Evolutionary conservation across 208 protist species (phyloP).

Genomic region (Crithidia sp.): DNA sequence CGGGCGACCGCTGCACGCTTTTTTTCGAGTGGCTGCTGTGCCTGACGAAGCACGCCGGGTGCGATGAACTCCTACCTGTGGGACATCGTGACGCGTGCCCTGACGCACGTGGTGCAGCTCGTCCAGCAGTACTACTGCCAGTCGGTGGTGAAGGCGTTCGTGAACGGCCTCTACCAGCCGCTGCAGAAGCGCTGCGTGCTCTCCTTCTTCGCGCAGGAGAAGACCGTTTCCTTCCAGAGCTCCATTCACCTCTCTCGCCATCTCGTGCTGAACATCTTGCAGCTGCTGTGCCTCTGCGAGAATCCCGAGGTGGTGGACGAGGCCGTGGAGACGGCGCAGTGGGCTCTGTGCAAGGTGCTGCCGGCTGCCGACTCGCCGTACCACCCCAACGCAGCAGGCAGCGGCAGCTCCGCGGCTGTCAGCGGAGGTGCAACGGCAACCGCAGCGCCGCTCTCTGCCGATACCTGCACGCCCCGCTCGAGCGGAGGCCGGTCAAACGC

Average conservation of each 20-base stretch:
- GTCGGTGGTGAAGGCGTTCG: constrained; percentile 48
- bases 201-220: constrained; percentile 60
- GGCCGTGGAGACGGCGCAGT: constrained; percentile 40
- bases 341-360: constrained; percentile 36
- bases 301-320: constrained; percentile 43
- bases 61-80: constrained; percentile 67
- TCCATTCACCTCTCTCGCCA: constrained; percentile 44
- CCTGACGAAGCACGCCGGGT: constrained; percentile 36
- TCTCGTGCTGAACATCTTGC: constrained; percentile 55
- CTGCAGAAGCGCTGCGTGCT: constrained; percentile 48
- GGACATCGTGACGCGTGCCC: constrained; percentile 48
- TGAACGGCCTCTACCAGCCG: constrained; percentile 47
- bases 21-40: constrained; percentile 67
- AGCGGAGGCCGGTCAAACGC: background rate
- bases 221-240: constrained; percentile 54
- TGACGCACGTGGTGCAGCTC: constrained; percentile 52
- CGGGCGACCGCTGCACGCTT: constrained; percentile 59
- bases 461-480: background rate
- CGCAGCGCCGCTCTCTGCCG: background rate
- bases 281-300: constrained; percentile 59
- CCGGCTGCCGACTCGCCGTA: constrained; percentile 3
- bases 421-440: background rate
- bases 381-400: background rate
- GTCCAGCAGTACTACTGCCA: constrained; percentile 59
- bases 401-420: background rate